Evolutionary conservation across 2,329 filamentous ascomycete genomes (phyloP).

Genomic region (Verticillium nubilum): DNA sequence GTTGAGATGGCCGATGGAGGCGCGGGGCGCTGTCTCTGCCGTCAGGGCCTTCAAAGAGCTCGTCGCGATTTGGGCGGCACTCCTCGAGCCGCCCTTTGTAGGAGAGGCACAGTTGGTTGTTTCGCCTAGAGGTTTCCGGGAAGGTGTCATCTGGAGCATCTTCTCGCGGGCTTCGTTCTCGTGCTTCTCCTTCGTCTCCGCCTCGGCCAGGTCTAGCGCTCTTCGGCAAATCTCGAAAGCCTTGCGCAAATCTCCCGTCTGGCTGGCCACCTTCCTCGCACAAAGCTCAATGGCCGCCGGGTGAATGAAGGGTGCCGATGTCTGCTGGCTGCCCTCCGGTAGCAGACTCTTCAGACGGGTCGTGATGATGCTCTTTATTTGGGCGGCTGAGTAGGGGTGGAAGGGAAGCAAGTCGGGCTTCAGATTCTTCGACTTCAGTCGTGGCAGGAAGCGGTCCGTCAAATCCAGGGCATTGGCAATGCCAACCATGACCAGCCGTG

Average conservation of each 20-base stretch:
- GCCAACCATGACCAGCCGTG: slow-evolving; percentile 77
- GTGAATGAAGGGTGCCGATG: slow-evolving; percentile 79
- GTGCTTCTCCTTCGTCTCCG: slow-evolving; percentile 72
- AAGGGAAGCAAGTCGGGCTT: slow-evolving; percentile 89
- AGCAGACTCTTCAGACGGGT: slow-evolving; percentile 74
- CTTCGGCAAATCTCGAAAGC: slow-evolving; percentile 91
- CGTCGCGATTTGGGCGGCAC: slow-evolving; percentile 41
- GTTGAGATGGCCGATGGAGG: slow-evolving; percentile 85
- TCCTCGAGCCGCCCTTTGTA: slow-evolving; percentile 29
- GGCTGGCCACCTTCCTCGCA: slow-evolving; percentile 87
- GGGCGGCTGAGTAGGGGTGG: slow-evolving; percentile 80
- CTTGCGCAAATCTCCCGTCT: slow-evolving; percentile 90
- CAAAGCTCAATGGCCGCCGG: slow-evolving; percentile 91
- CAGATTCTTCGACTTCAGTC: slow-evolving; percentile 86
- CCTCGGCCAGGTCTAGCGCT: slow-evolving; percentile 83
- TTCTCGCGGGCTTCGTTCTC: slow-evolving; percentile 55
- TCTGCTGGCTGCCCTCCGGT: slow-evolving; percentile 44
- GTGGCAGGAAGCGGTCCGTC: slow-evolving; percentile 89
- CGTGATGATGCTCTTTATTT: slow-evolving; percentile 84
- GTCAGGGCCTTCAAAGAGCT: slow-evolving; percentile 59
- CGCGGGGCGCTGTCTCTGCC: slow-evolving; percentile 75
- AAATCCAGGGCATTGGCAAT: slow-evolving; percentile 96
- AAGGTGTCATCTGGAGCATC: slow-evolving; percentile 57
- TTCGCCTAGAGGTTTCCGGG: slow-evolving; percentile 73
- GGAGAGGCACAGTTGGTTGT: slow-evolving; percentile 69